Conservation (phyloP, 192 early-diverging fungal genomes). For the Coemansia sp. region DNA sequence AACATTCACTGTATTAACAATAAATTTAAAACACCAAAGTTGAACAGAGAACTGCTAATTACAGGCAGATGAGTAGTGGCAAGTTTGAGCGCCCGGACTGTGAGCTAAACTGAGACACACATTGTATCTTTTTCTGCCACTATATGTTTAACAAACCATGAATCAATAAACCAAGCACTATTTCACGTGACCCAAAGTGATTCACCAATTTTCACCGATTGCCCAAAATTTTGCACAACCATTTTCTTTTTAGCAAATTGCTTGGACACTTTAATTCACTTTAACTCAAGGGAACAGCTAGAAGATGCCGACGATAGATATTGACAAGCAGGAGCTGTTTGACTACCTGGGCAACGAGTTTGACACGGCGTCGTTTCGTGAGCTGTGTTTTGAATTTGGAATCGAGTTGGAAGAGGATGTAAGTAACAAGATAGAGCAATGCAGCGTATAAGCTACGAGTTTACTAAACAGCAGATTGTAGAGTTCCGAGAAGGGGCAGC, state of each 20-base stretch:
- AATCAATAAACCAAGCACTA: too few species aligned
- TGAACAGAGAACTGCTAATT: too few species aligned
- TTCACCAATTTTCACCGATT: constrained; percentile 12
- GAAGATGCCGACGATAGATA: constrained; percentile 92
- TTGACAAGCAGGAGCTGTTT: constrained; percentile 88
- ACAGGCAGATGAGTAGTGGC: too few species aligned
- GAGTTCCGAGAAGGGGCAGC: constrained; percentile 30
- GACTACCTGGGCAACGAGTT: constrained; percentile 75
- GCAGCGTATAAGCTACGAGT: neutral
- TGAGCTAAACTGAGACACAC: too few species aligned
- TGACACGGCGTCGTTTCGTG: constrained; percentile 82
- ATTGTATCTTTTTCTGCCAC: too few species aligned
- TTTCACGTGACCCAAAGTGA: constrained; percentile 11
- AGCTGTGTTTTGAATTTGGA: constrained; percentile 98
- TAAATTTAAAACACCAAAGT: too few species aligned
- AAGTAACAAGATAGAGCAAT: constrained; percentile 22
- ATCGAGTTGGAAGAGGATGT: constrained; percentile 98
- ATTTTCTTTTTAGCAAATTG: constrained; percentile 2
- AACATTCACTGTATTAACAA: too few species aligned
- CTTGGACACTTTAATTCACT: constrained; percentile 1
- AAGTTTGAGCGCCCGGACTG: too few species aligned
- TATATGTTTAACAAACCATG: too few species aligned
- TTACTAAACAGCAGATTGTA: constrained; percentile 5
- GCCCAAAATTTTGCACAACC: neutral
- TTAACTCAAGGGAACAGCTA: neutral